A percentile compares a stretch with the other conserved stretches of the same genome.
Conservation (phyloP, 495 filamentous ascomycete genomes). For the Astrothelium subdiscretum region DNA sequence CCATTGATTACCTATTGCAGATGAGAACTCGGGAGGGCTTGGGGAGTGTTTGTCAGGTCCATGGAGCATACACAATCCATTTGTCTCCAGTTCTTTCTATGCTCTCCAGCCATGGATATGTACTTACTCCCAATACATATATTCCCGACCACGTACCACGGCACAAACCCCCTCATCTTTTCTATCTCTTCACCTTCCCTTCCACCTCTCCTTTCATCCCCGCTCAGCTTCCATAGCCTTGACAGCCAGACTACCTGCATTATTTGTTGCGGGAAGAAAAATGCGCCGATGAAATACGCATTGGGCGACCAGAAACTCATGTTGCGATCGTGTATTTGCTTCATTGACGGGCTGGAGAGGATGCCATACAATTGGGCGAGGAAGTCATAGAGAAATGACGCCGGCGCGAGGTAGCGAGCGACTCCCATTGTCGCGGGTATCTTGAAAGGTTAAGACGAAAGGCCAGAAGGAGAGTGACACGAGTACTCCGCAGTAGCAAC, state of each 20-base stretch:
- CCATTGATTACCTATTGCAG: too few species aligned
- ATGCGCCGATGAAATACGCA: slow-evolving; percentile 37
- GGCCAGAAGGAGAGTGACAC: background rate
- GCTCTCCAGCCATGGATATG: too few species aligned
- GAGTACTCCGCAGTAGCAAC: background rate
- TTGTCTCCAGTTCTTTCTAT: too few species aligned
- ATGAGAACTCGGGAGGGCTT: too few species aligned
- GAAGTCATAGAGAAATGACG: slow-evolving; percentile 35
- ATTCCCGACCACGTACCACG: slow-evolving; percentile 35
- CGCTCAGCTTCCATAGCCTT: slow-evolving; percentile 31
- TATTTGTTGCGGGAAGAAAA: slow-evolving; percentile 40
- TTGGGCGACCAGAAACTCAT: slow-evolving; percentile 37
- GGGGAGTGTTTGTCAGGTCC: too few species aligned
- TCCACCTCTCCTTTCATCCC: slow-evolving; percentile 18
- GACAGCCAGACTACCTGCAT: slow-evolving; percentile 38
- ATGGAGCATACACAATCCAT: too few species aligned
- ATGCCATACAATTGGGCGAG: slow-evolving; percentile 39
- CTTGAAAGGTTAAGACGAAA: background rate
- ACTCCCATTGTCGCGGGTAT: slow-evolving; percentile 11
- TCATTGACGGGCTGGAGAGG: slow-evolving; percentile 35
- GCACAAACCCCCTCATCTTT: slow-evolving; percentile 31
- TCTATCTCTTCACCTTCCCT: slow-evolving; percentile 23
- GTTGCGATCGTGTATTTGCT: slow-evolving; percentile 35
- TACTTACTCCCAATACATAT: slow-evolving; percentile 35
- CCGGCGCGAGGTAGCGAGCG: slow-evolving; percentile 22